phyloP scores from a whole-genome alignment of 805 yeast species.

The Monosporozyma siamensis region DNA sequence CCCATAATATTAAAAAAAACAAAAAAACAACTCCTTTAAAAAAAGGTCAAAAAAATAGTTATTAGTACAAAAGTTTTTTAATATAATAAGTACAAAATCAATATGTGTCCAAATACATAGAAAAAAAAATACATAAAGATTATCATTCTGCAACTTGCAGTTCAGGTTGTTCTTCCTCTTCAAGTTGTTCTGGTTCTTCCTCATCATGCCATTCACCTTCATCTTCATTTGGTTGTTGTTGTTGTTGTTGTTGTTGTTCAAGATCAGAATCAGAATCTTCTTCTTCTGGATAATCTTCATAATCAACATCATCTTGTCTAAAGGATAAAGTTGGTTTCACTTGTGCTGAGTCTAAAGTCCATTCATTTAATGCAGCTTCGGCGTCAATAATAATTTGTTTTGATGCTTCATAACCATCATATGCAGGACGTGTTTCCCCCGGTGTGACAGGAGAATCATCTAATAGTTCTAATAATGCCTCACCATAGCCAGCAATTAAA shows the following conservation, averaged over 20 bases:
- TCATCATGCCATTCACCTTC: conserved; percentile 2
- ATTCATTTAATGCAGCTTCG: conserved; percentile 70
- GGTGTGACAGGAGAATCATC: conserved; percentile 84
- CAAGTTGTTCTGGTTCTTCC: not conserved
- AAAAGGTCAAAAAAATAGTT: too few species aligned
- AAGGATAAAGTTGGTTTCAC: conserved; percentile 74
- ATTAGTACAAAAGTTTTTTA: too few species aligned
- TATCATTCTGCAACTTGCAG: too few species aligned
- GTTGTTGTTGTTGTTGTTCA: conserved; percentile 2
- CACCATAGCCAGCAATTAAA: conserved; percentile 82
- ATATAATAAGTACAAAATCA: too few species aligned
- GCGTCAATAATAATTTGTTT: conserved; percentile 82
- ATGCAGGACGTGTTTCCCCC: conserved; percentile 85
- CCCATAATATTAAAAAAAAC: too few species aligned
- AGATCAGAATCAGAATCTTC: conserved; percentile 19
- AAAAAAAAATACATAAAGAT: not conserved
- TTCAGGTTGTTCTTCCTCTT: not conserved
- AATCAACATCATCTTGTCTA: conserved; percentile 44
- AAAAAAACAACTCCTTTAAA: too few species aligned
- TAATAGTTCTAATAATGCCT: conserved; percentile 71
- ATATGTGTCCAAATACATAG: too few species aligned
- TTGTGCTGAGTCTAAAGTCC: conserved; percentile 78
- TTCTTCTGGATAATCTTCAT: conserved; percentile 42
- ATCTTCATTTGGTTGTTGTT: not conserved
- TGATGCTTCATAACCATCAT: conserved; percentile 82